Conservation (phyloP, 345 rosid species). For the Populus simonii region DNA sequence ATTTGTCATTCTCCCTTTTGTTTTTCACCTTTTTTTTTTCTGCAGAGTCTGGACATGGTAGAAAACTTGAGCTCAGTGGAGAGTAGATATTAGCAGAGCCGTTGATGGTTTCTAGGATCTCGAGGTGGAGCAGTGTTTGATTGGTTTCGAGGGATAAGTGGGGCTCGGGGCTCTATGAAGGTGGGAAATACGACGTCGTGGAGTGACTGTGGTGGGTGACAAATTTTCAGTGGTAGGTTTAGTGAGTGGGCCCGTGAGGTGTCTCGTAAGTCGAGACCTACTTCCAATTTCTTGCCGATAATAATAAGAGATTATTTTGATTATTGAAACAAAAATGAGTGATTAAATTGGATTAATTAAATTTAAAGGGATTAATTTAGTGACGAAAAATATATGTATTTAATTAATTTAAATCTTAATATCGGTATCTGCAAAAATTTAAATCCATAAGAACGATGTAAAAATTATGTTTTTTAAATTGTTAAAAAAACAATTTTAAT, state of each 20-base stretch:
- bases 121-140: not conserved
- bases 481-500: too few relatives aligned
- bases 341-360: too few relatives aligned
- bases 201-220: not conserved
- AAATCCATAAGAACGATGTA: too few relatives aligned
- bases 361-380: too few relatives aligned
- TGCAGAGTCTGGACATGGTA: too few relatives aligned
- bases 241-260: not conserved
- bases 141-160: slow-evolving; percentile 11
- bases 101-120: slow-evolving; percentile 4
- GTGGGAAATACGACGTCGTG: slow-evolving; percentile 1
- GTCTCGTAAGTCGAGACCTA: not conserved
- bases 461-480: too few relatives aligned
- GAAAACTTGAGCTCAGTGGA: too few relatives aligned
- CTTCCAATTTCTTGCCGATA: not conserved
- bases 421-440: too few relatives aligned
- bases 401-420: too few relatives aligned
- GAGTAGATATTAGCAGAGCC: slow-evolving; percentile 12
- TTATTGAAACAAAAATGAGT: not conserved
- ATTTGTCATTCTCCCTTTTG: slow-evolving; percentile 13
- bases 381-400: too few relatives aligned
- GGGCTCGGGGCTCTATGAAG: slow-evolving; percentile 20
- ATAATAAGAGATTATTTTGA: not conserved
- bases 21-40: not conserved
- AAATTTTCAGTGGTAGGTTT: not conserved